A percentile compares a stretch with the other conserved stretches of the same genome.
phyloP scores from a whole-genome alignment of 2,329 filamentous ascomycete species.

The Arthrinium phaeospermum region DNA sequence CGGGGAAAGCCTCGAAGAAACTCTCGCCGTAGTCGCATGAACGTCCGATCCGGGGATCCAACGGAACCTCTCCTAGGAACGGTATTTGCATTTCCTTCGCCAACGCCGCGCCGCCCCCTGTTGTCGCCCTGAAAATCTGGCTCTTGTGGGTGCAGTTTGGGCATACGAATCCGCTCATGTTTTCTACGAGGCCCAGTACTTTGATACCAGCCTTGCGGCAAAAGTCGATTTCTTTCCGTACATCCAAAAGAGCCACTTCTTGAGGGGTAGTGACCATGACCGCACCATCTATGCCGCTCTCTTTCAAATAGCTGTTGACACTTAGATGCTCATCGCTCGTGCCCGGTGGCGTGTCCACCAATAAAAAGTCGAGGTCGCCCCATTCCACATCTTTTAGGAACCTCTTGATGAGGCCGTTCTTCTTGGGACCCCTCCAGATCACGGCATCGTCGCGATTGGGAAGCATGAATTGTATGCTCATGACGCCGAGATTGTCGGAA shows the following conservation, averaged over 20 bases:
- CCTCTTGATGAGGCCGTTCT: slow-evolving; percentile 97
- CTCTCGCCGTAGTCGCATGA: slow-evolving; percentile 97
- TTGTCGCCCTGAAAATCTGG: slow-evolving; percentile 90
- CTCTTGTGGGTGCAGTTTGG: slow-evolving; percentile 83
- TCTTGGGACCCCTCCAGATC: slow-evolving; percentile 97
- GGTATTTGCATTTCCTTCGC: slow-evolving; percentile 87
- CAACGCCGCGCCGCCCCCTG: slow-evolving; percentile 80
- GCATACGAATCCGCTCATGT: slow-evolving; percentile 97
- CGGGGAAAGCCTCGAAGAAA: slow-evolving; percentile 91
- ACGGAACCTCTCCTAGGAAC: slow-evolving; percentile 86
- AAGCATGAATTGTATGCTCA: slow-evolving; percentile 99
- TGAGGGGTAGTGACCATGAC: slow-evolving; percentile 94
- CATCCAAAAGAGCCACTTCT: slow-evolving; percentile 89
- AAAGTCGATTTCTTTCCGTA: slow-evolving; percentile 97
- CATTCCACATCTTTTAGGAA: slow-evolving; percentile 98
- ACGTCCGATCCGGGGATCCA: slow-evolving; percentile 95
- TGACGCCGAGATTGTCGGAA: slow-evolving; percentile 89
- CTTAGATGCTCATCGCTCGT: slow-evolving; percentile 95
- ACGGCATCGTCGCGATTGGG: slow-evolving; percentile 92
- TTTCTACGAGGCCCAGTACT: slow-evolving; percentile 90
- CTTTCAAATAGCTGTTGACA: slow-evolving; percentile 89
- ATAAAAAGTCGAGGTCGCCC: slow-evolving; percentile 90
- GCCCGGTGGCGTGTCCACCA: slow-evolving; percentile 95
- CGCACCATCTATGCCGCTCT: slow-evolving; percentile 90
- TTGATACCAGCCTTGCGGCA: slow-evolving; percentile 92